Evolutionary conservation across 2,329 filamentous ascomycete genomes (phyloP).

Genomic region (Pseudogymnoascus sp.): DNA sequence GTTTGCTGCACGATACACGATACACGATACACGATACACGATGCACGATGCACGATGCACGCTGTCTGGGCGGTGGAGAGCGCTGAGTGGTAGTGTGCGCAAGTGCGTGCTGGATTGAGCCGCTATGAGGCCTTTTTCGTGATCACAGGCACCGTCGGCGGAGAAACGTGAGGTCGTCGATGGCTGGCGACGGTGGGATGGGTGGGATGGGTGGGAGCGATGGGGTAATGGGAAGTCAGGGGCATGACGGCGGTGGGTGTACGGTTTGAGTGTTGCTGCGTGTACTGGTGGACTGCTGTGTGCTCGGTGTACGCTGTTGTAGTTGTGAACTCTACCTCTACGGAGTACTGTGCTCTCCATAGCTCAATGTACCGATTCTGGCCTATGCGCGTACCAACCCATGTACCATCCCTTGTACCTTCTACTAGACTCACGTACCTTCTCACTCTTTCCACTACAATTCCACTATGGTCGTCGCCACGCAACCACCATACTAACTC

Average conservation of each 20-base stretch:
- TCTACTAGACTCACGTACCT: not conserved
- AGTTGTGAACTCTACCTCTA: not conserved
- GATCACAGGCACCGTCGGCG: not conserved
- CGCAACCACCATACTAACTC: not conserved
- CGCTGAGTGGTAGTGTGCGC: not conserved
- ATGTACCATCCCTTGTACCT: not conserved
- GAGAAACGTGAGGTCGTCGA: not conserved
- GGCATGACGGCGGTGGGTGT: not conserved
- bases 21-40: not conserved
- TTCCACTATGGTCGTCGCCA: not conserved
- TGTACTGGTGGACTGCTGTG: not conserved
- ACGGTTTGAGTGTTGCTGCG: not conserved
- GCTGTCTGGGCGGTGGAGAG: not conserved
- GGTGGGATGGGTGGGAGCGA: not conserved
- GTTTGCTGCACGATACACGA: not conserved
- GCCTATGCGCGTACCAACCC: not conserved
- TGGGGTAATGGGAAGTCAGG: not conserved
- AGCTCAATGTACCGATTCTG: not conserved
- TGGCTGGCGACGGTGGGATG: not conserved
- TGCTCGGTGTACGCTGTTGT: not conserved
- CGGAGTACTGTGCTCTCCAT: not conserved
- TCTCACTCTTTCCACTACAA: not conserved
- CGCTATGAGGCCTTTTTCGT: not conserved
- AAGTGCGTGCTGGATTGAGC: not conserved
- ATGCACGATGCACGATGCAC: not conserved